Evolutionary conservation across 805 yeast genomes (phyloP), one percentile per base, ranked within the genome.

Genomic region (Cyberlindnera japonica): DNA sequence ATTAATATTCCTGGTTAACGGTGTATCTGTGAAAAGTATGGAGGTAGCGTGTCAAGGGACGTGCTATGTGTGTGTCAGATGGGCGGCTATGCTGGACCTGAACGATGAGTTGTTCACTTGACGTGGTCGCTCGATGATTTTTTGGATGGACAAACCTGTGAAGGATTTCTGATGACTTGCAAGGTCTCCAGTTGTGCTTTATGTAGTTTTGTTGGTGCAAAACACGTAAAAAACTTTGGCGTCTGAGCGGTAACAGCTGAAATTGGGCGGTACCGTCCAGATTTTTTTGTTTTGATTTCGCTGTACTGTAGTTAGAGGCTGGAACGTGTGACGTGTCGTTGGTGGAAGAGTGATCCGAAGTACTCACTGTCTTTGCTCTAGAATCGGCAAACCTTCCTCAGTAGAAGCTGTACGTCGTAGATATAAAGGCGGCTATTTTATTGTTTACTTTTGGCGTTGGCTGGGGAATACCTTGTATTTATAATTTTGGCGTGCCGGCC

Each of bases 201-300:
- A 9, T 32, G 25, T 32, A 21, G 15, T 14, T 28, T 6, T 14
- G 18, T 6, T 9, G 34, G 25, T 13, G 26, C 10, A 12, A 14
- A 21, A 18, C 33, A 29, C 33, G 22, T 17, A 21, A 31, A 17
- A 13, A 6, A n/a, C 5, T n/a, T 31, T 31, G 33, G 16, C 16
- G 34, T 14, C 20, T 28, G 16, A 15, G 14, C 19, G 26, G 21
- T 32, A 26, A 29, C 23, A 34, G 43, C 33, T 35, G 33, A 35
- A 18, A 26, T 30, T 37, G 28, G 37, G 30, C 28, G 22, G 28
- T 3, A 30, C 35, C 40, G 40, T 28, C 32, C 32, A 36, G 35
- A 18, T 35, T 34, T 39, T 29, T 24, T 34, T 38, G 41, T 38
- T 38, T 32, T 38, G 33, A 27, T 38, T 38, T 38, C 37, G 36